A percentile compares a stretch with the other conserved stretches of the same genome.
Evolutionary conservation across 2,329 filamentous ascomycete species (phyloP).

Genomic region (Beauveria brongniartii): DNA sequence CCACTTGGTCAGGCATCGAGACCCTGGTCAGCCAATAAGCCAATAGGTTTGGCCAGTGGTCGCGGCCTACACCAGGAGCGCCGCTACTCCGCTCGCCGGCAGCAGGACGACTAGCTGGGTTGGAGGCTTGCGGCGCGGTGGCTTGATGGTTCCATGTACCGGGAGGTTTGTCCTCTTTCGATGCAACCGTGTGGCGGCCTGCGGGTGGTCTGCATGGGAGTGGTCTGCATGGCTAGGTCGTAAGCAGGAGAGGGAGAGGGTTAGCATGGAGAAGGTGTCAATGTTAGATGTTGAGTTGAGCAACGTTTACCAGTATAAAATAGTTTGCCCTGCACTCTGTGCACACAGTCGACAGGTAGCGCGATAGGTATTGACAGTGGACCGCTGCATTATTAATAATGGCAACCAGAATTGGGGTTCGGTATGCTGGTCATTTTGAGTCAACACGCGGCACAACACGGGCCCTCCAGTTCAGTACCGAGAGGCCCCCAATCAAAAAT

Average conservation of each 20-base stretch:
- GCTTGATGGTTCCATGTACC: conserved; percentile 8
- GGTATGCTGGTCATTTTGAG: too few relatives aligned
- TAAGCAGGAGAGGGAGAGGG: too few relatives aligned
- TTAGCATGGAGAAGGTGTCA: background rate
- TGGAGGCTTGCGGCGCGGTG: background rate
- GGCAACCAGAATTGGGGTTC: too few relatives aligned
- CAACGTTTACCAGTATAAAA: too few relatives aligned
- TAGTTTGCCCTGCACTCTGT: too few relatives aligned
- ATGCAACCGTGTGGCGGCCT: conserved; percentile 3
- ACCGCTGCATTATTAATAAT: too few relatives aligned
- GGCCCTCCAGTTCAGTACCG: too few relatives aligned
- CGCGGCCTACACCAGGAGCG: background rate
- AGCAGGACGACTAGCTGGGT: background rate
- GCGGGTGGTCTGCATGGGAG: background rate
- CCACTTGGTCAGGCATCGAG: background rate
- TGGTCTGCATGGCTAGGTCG: background rate
- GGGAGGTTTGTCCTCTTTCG: background rate
- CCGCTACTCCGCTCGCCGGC: conserved; percentile 1
- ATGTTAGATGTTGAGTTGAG: background rate
- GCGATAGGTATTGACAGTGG: too few relatives aligned
- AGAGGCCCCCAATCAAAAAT: too few relatives aligned
- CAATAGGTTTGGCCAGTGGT: conserved; percentile 5
- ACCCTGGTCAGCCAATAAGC: conserved; percentile 5
- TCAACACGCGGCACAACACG: too few relatives aligned
- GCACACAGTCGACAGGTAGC: too few relatives aligned